Conservation (phyloP, 306 rosid genomes). For the Chamaecrista fasciculata region DNA sequence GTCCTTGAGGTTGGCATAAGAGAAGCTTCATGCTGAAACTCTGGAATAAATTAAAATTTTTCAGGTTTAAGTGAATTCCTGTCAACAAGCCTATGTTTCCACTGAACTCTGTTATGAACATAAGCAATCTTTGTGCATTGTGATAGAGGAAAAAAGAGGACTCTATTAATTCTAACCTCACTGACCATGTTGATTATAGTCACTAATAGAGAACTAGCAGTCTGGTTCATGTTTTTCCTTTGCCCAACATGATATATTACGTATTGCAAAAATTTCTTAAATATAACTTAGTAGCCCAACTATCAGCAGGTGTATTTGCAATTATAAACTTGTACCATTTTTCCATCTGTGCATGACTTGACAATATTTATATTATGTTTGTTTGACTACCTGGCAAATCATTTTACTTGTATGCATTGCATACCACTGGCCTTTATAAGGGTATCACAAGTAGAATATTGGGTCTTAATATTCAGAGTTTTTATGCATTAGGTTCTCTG, state of each 20-base stretch:
- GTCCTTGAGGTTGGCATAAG: not conserved
- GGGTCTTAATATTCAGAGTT: slow-evolving; percentile 17
- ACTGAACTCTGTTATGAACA: not conserved
- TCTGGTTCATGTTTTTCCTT: not conserved
- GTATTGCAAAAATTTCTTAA: not conserved
- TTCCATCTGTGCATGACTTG: slow-evolving; percentile 17
- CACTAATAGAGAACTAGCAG: not conserved
- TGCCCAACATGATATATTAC: not conserved
- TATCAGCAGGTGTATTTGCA: not conserved
- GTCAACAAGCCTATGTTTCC: not conserved
- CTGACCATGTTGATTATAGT: not conserved
- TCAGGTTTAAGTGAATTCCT: not conserved
- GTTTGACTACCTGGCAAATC: slow-evolving; percentile 1
- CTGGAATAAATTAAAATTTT: not conserved
- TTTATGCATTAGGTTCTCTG: not conserved
- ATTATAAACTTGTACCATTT: slow-evolving; percentile 3
- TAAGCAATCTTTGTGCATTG: not conserved
- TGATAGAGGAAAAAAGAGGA: not conserved
- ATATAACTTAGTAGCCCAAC: not conserved
- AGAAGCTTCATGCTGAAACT: not conserved
- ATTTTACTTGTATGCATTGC: not conserved
- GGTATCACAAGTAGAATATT: slow-evolving; percentile 19
- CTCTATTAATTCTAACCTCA: slow-evolving; percentile 8
- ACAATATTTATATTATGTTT: not conserved
- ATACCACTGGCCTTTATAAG: not conserved